Percentiles rank a stretch among this genome's conserved stretches.
These are phyloP conservation scores for Chalaropsis ovoidea DNA, from an alignment of 2,329 filamentous ascomycete genomes.

Conservation along the genomic window DNA sequence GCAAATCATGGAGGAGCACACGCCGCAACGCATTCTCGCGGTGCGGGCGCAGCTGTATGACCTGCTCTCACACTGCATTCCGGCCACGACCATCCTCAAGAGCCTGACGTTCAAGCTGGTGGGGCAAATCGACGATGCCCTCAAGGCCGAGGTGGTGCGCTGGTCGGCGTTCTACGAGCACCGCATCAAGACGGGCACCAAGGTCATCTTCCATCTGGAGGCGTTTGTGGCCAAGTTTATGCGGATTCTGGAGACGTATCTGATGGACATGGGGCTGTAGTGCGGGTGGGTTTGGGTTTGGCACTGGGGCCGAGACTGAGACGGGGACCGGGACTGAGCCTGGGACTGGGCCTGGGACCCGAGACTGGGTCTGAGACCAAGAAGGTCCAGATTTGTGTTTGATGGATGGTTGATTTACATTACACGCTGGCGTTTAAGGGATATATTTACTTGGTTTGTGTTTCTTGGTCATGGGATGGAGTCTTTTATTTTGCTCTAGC, in stretches of 20 bases:
- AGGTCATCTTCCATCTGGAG: slow-evolving; percentile 96
- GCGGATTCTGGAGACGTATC: slow-evolving; percentile 83
- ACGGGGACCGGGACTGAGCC: background rate
- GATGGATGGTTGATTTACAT: slow-evolving; percentile 8
- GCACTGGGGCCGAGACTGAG: background rate
- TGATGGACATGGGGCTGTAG: slow-evolving; percentile 72
- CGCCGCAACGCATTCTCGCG: slow-evolving; percentile 76
- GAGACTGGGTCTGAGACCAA: no score
- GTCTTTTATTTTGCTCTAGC: background rate
- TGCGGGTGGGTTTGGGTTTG: no score
- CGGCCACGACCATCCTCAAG: slow-evolving; percentile 85
- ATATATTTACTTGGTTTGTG: background rate
- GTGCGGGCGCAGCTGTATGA: slow-evolving; percentile 95
- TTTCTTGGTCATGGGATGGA: background rate
- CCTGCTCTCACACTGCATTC: slow-evolving; percentile 92
- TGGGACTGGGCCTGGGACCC: background rate
- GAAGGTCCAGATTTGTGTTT: background rate
- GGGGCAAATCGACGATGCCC: slow-evolving; percentile 70
- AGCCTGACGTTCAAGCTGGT: slow-evolving; percentile 91
- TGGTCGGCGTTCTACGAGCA: slow-evolving; percentile 99
- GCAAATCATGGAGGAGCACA: slow-evolving; percentile 86
- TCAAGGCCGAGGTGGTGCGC: slow-evolving; percentile 86
- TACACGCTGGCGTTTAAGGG: slow-evolving; percentile 11
- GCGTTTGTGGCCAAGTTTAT: slow-evolving; percentile 99
- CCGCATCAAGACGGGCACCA: slow-evolving; percentile 78